phyloP scores from a whole-genome alignment of 306 rosid genomes.

The Cicer bijugum region DNA sequence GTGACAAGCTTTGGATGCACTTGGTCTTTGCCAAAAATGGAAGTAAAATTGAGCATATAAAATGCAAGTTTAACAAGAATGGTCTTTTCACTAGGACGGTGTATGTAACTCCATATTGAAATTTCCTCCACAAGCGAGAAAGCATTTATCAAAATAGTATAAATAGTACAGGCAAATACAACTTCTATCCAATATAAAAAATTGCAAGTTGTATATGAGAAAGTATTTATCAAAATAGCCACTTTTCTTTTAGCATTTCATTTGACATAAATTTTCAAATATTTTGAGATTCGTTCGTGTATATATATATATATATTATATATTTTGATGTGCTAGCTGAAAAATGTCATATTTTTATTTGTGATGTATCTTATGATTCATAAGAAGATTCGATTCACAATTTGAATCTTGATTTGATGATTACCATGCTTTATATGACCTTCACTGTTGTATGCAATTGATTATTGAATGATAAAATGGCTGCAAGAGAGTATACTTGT shows the following conservation, averaged over 20 bases:
- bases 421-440: not conserved
- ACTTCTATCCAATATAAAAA: not conserved
- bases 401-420: not conserved
- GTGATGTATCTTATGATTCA: not conserved
- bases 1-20: not conserved
- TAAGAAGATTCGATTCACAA: not conserved
- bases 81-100: not conserved
- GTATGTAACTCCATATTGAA: no score
- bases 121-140: not conserved
- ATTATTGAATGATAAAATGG: not conserved
- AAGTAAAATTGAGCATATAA: slow-evolving; percentile 2
- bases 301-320: no score
- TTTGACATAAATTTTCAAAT: not conserved
- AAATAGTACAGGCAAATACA: not conserved
- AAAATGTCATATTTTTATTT: not conserved
- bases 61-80: not conserved
- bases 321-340: not conserved
- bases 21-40: not conserved
- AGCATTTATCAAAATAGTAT: not conserved
- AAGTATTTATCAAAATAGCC: no score
- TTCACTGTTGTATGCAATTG: not conserved
- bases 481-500: not conserved
- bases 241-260: not conserved
- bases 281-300: not conserved
- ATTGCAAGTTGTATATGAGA: not conserved